A percentile compares a stretch with the other conserved stretches of the same genome.
phyloP scores from a whole-genome alignment of 1,284 basidiomycete species.

The Earliella scabrosa region DNA sequence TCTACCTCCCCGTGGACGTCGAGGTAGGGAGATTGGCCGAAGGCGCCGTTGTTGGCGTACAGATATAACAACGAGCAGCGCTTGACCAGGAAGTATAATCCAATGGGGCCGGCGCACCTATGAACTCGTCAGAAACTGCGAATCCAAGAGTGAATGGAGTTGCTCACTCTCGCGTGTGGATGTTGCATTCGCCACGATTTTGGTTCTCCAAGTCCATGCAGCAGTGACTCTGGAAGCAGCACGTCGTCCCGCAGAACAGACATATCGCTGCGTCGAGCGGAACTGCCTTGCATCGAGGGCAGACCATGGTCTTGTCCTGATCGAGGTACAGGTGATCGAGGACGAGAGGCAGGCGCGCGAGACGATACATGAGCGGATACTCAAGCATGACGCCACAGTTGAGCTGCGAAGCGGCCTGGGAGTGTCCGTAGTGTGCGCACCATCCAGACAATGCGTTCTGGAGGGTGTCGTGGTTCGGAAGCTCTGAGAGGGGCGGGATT shows the following conservation, averaged over 20 bases:
- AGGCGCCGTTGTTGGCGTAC: slow-evolving; percentile 88
- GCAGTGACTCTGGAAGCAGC: slow-evolving; percentile 94
- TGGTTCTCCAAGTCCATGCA: slow-evolving; percentile 78
- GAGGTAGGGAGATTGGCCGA: slow-evolving; percentile 89
- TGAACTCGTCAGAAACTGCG: too few species aligned
- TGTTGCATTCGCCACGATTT: slow-evolving; percentile 88
- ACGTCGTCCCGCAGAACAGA: slow-evolving; percentile 86
- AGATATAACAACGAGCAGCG: slow-evolving; percentile 93
- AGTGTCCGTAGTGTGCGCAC: slow-evolving; percentile 82
- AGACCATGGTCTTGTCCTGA: slow-evolving; percentile 72
- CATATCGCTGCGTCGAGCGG: slow-evolving; percentile 92
- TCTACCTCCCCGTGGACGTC: slow-evolving; percentile 97
- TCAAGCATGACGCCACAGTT: slow-evolving; percentile 81
- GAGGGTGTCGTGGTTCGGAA: slow-evolving; percentile 81
- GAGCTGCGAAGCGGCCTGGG: slow-evolving; percentile 71
- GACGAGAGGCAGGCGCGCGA: slow-evolving; percentile 80
- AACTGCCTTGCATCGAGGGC: slow-evolving; percentile 78
- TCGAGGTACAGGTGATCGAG: slow-evolving; percentile 85
- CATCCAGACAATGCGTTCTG: slow-evolving; percentile 82
- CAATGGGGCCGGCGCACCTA: slow-evolving; percentile 90
- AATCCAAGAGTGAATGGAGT: neutral
- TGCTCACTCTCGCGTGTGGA: slow-evolving; percentile 91
- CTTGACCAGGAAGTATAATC: slow-evolving; percentile 92
- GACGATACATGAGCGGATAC: slow-evolving; percentile 85
- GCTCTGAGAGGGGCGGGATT: slow-evolving; percentile 77